phyloP scores from a whole-genome alignment of 2,329 filamentous ascomycete species.

The Curvularia verruculosa region DNA sequence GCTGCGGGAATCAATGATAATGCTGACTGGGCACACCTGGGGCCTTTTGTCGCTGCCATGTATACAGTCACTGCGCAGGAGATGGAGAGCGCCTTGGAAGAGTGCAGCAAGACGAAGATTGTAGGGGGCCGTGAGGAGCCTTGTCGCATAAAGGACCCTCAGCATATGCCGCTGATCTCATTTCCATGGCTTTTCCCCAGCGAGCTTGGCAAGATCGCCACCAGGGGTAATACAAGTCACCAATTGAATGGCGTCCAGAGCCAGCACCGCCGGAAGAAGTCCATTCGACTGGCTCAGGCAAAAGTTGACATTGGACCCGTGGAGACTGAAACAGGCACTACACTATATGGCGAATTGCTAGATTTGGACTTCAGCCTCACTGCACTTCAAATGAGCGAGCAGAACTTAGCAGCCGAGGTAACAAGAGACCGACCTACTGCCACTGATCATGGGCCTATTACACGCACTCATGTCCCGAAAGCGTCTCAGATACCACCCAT shows the following conservation, averaged over 20 bases:
- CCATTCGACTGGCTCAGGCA: not conserved
- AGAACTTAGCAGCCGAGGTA: not conserved
- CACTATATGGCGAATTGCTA: conserved; percentile 45
- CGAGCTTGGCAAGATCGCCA: conserved; percentile 73
- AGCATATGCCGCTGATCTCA: conserved; percentile 81
- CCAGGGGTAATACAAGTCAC: conserved; percentile 25
- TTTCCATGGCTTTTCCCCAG: conserved; percentile 91
- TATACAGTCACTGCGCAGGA: conserved; percentile 82
- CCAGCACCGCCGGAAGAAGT: conserved; percentile 16
- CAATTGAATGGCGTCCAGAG: not conserved
- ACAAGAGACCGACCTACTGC: not conserved
- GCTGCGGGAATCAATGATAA: conserved; percentile 58
- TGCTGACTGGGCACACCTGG: conserved; percentile 56
- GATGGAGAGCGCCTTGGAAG: conserved; percentile 63
- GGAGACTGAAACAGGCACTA: conserved; percentile 43
- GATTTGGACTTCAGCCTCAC: conserved; percentile 32
- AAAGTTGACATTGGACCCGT: conserved; percentile 19
- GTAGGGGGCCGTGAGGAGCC: conserved; percentile 50
- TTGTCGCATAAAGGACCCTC: conserved; percentile 49
- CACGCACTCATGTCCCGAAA: not conserved
- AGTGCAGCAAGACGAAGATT: conserved; percentile 52
- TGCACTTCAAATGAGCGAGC: not conserved
- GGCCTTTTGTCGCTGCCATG: conserved; percentile 82
- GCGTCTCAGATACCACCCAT: not conserved
- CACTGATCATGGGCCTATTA: too few relatives aligned